A percentile compares a stretch with the other conserved stretches of the same genome.
Evolutionary conservation across 2,329 filamentous ascomycete genomes (phyloP).

Genomic region (Aspergillus ochraceoroseus): DNA sequence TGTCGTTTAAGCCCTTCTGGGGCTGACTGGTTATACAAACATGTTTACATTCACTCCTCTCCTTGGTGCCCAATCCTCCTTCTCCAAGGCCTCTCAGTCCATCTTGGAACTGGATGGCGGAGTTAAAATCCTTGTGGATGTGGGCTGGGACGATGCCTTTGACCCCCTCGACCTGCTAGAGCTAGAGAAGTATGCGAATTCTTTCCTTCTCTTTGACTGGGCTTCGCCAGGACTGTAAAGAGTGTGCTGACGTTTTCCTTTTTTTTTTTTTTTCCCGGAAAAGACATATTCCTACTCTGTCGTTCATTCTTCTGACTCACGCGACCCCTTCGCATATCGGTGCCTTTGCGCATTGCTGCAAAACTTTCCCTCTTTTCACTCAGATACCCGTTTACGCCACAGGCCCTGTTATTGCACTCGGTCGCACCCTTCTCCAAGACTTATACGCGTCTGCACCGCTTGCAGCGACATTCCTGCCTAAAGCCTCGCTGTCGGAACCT

Average conservation of each 20-base stretch:
- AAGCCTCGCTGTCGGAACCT: constrained; percentile 58
- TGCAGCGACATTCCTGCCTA: constrained; percentile 77
- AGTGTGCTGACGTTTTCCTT: neutral
- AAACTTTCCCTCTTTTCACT: constrained; percentile 85
- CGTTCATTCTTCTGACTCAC: constrained; percentile 89
- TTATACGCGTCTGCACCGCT: constrained; percentile 84
- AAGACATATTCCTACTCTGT: constrained; percentile 88
- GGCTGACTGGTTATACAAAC: constrained; percentile 18
- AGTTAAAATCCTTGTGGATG: constrained; percentile 88
- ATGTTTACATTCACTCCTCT: constrained; percentile 98
- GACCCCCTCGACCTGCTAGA: constrained; percentile 75
- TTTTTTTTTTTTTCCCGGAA: no score
- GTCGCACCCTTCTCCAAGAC: constrained; percentile 84
- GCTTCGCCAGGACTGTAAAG: no score
- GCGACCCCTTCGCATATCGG: constrained; percentile 87
- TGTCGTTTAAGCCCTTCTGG: constrained; percentile 14
- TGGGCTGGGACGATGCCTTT: constrained; percentile 94
- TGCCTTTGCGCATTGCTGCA: constrained; percentile 94
- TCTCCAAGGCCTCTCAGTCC: constrained; percentile 86
- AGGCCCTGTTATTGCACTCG: constrained; percentile 84
- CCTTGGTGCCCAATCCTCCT: constrained; percentile 75
- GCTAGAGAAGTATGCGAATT: constrained; percentile 73
- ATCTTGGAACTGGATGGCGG: constrained; percentile 93
- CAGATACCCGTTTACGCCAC: constrained; percentile 94
- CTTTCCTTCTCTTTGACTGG: neutral